Base-by-base conservation (phyloP, 2,329 filamentous ascomycete genomes). In the Periconia sp. region DNA sequence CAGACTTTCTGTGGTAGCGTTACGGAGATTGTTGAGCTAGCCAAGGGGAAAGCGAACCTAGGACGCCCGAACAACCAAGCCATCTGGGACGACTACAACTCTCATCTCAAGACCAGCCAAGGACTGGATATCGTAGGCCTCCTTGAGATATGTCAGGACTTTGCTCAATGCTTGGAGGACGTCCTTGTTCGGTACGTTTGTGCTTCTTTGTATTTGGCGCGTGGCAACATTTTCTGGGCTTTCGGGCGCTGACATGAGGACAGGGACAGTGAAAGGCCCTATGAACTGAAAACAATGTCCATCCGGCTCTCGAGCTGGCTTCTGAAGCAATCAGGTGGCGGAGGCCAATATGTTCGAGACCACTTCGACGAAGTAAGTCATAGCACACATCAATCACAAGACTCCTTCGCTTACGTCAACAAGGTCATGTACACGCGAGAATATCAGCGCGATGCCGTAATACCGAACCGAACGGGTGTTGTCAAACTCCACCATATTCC, bases 81-180 rank as follows among this genome's bases (percentile, higher is more conserved):
- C 7, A 46, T 66, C 4, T 68, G 65, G 65, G 32, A 55, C 4
- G 54, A 61, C 13, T 61, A 54, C 48, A 60, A 63, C 21, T 21
- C 40, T 6, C 48, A 62, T 17, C 54, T 63, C 40, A 46, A 44
- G 15, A 46, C 23, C 16, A 50, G 17, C 10, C 46, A 62, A 31
- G 49, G 50, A 4, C 30, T 50, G n/a, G 36, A 54, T 46, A 40
- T 65, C 7, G 40, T 40, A 3, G 16, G 36, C 1, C 42, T 64
- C 7, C 29, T 68, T 4, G 24, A 43, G n/a, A 31, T 61, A 13
- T 66, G 59, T 28, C 49, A 45, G 21, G 28, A 54, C 10, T 67
- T 68, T 34, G 46, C 52, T 10, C 48, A 54, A 16, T 35, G 33
- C 23, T 28, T 68, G 10, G 50, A 57, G 5, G 46, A 54, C 15